Conservation (phyloP, 352 stramenopile genomes). For the Phytopythium kandeliae region DNA sequence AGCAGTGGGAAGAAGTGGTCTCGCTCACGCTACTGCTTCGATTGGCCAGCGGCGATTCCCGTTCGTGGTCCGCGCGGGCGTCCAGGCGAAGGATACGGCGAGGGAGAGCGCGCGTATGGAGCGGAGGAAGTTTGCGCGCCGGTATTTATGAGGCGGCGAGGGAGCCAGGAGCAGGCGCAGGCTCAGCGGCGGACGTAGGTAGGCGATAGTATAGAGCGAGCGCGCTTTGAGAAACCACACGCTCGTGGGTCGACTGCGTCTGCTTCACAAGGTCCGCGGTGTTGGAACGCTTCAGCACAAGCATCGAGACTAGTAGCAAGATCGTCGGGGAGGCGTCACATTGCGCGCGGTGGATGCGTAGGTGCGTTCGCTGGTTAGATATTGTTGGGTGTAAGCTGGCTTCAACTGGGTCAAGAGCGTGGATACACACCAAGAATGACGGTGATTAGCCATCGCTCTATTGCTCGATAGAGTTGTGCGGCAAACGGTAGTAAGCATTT, state of each 20-base stretch:
- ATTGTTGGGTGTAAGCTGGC: too few relatives aligned
- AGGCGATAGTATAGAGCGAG: too few relatives aligned
- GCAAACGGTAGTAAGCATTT: neutral
- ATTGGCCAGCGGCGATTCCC: neutral
- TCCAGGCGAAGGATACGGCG: neutral
- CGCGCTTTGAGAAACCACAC: too few relatives aligned
- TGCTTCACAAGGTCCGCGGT: too few relatives aligned
- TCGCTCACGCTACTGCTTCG: neutral
- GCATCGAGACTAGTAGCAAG: too few relatives aligned
- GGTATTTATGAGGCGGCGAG: constrained; percentile 4
- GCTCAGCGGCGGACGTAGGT: too few relatives aligned
- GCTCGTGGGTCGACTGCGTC: too few relatives aligned
- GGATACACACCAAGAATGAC: neutral
- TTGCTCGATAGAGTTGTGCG: neutral
- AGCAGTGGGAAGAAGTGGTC: neutral
- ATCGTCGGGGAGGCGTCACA: too few relatives aligned
- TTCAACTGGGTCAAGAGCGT: too few relatives aligned
- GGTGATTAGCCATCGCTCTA: neutral
- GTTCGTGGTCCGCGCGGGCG: neutral
- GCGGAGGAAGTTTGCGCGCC: constrained; percentile 5
- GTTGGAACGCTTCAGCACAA: too few relatives aligned
- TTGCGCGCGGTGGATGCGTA: too few relatives aligned
- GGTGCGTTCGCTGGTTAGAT: too few relatives aligned
- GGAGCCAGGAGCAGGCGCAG: neutral
- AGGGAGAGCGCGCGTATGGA: constrained; percentile 1